Base-by-base conservation (phyloP, 768 basidiomycete genomes). In the Leccinellum albellum region DNA sequence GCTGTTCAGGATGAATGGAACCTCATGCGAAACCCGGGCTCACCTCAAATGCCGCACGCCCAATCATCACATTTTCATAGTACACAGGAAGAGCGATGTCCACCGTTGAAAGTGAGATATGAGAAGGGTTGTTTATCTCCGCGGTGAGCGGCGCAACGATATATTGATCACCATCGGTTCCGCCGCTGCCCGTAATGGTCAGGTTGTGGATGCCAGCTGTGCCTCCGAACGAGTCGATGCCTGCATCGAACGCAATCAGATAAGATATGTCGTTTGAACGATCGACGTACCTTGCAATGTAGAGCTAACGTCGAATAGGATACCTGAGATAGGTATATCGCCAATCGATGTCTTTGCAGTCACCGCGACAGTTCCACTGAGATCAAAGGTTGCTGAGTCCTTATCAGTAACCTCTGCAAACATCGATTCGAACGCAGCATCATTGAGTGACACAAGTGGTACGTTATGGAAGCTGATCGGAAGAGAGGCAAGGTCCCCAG, bases 121-220 rank as follows among this genome's bases (percentile, higher is more conserved):
- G 87, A 6, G 86, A 87, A 7, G 86, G 88, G 58, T 89, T 89
- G 23, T 83, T 67, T 47, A 89, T 72, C 14, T 70, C 76, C 20
- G 85, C 79, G 1, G 78, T 82, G n/a, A 88, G 68, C 2, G 83
- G 85, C 3, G 82, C 66, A 29, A 79, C 70, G 44, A 89, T 77
- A 63, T 76, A 89, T 67, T 87, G 73, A 58, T 74, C 75, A 6
- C 85, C 85, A n/a, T 80, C 81, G 51, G 69, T 73, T 42, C 85
- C 85, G 35, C 87, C 87, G 62, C 87, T 87, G 24, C 86, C 87
- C 20, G 76, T 73, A 31, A 89, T 82, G 5, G 76, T 75, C 31
- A 88, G 80, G 54, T 89, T 79, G 66, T 74, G 77, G 49, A 88
- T 71, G 2, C 63, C 32, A 1, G 85, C 82, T 8, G 70, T 74